Conservation (phyloP, 768 basidiomycete species). For the Pilatotrama ljubarskyi region DNA sequence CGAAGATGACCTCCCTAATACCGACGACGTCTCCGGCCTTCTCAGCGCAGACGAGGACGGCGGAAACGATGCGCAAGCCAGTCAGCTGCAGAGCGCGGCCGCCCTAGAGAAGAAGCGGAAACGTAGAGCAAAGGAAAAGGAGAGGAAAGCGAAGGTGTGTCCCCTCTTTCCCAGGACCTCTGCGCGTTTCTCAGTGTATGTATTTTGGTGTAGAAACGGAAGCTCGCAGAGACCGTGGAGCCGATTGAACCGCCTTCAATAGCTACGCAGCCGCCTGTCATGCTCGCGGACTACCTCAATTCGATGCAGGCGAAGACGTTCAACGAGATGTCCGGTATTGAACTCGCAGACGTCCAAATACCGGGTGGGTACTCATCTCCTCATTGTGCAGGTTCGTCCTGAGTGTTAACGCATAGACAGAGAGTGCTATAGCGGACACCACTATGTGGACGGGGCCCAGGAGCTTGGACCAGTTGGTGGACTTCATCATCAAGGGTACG, state of each 20-base stretch:
- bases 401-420: conserved; percentile 59
- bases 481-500: conserved; percentile 77
- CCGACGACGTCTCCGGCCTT: conserved; percentile 41
- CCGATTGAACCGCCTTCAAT: conserved; percentile 43
- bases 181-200: conserved; percentile 3
- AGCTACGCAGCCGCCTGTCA: conserved; percentile 55
- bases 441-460: conserved; percentile 69
- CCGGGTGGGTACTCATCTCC: conserved; percentile 55
- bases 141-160: conserved; percentile 63
- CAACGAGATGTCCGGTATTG: conserved; percentile 68
- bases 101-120: conserved; percentile 64
- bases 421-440: conserved; percentile 73
- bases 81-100: conserved; percentile 22
- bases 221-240: conserved; percentile 49
- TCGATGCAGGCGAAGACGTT: conserved; percentile 70
- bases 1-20: conserved; percentile 46
- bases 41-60: conserved; percentile 48
- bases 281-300: conserved; percentile 63
- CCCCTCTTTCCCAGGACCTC: background rate
- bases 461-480: conserved; percentile 66
- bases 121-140: conserved; percentile 71
- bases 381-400: conserved; percentile 15
- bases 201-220: conserved; percentile 56
- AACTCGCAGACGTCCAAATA: conserved; percentile 77
- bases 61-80: conserved; percentile 29